A percentile compares a stretch with the other conserved stretches of the same genome.
phyloP scores from a whole-genome alignment of 768 basidiomycete species.

The Panaeolus papilionaceus region DNA sequence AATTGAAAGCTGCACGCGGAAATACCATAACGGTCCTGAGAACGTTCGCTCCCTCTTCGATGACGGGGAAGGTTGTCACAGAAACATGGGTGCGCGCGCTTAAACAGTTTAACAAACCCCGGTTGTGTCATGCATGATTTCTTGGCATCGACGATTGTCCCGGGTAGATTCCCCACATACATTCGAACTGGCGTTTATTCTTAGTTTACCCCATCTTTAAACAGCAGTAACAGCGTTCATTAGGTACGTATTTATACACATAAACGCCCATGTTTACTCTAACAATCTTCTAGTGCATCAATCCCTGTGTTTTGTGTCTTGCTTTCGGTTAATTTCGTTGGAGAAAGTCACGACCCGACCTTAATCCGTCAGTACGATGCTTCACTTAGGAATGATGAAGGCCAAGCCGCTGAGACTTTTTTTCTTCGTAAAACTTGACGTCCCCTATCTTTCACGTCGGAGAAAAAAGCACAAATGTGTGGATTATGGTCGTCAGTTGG shows the following conservation, averaged over 20 bases:
- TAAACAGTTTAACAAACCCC: conserved; percentile 1
- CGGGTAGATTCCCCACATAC: background rate
- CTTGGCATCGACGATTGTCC: background rate
- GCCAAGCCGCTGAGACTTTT: conserved; percentile 11
- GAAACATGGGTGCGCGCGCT: conserved; percentile 5
- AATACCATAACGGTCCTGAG: too few relatives aligned
- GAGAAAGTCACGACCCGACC: background rate
- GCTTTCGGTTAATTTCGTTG: background rate
- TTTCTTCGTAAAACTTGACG: background rate
- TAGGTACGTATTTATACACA: background rate
- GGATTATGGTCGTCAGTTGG: background rate
- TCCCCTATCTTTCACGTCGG: background rate
- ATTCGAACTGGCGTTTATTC: background rate
- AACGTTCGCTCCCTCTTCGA: background rate
- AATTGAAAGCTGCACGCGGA: background rate
- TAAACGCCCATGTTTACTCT: background rate
- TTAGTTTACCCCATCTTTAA: background rate
- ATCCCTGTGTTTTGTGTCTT: background rate
- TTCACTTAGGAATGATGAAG: background rate
- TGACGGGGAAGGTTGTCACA: background rate
- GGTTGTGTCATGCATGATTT: background rate
- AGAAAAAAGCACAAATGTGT: conserved; percentile 8
- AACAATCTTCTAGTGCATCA: background rate
- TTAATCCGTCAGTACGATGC: background rate
- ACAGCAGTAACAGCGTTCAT: background rate